Evolutionary conservation across 192 early-diverging fungal genomes (phyloP).

Genomic region (Pilaira anomala): DNA sequence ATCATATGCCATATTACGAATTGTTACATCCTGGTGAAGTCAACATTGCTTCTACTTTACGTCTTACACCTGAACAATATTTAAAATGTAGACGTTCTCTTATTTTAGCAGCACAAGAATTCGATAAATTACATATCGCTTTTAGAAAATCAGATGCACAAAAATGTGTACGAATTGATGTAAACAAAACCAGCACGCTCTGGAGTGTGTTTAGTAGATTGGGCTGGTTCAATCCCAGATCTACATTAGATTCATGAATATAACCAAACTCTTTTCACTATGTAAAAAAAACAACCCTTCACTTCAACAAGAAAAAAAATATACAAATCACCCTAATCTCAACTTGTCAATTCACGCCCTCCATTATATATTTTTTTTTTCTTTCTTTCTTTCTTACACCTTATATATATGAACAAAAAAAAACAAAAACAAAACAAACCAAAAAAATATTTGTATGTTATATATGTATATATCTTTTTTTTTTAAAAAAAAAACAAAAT

Average conservation of each 20-base stretch:
- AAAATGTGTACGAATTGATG: slow-evolving; percentile 84
- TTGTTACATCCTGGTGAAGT: slow-evolving; percentile 63
- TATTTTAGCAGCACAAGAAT: slow-evolving; percentile 58
- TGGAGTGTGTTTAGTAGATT: slow-evolving; percentile 84
- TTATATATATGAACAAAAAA: too few species aligned
- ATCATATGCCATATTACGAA: slow-evolving; percentile 45
- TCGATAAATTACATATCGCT: slow-evolving; percentile 27
- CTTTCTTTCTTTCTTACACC: too few species aligned
- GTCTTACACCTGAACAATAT: slow-evolving; percentile 81
- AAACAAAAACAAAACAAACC: too few species aligned
- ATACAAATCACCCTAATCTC: too few species aligned
- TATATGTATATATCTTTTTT: too few species aligned
- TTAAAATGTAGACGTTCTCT: slow-evolving; percentile 77
- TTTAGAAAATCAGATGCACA: slow-evolving; percentile 94
- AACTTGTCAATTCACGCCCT: too few species aligned
- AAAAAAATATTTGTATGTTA: too few species aligned
- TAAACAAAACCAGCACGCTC: slow-evolving; percentile 88
- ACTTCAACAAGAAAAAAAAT: too few species aligned
- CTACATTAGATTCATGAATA: neutral
- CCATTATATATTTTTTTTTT: too few species aligned
- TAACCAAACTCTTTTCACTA: too few species aligned
- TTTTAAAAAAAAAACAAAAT: too few species aligned
- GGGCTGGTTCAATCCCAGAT: slow-evolving; percentile 67
- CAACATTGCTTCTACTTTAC: slow-evolving; percentile 77
- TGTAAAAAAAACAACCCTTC: too few species aligned